Evolutionary conservation across 2,329 filamentous ascomycete species (phyloP).

Genomic region (Diplodia mutila): DNA sequence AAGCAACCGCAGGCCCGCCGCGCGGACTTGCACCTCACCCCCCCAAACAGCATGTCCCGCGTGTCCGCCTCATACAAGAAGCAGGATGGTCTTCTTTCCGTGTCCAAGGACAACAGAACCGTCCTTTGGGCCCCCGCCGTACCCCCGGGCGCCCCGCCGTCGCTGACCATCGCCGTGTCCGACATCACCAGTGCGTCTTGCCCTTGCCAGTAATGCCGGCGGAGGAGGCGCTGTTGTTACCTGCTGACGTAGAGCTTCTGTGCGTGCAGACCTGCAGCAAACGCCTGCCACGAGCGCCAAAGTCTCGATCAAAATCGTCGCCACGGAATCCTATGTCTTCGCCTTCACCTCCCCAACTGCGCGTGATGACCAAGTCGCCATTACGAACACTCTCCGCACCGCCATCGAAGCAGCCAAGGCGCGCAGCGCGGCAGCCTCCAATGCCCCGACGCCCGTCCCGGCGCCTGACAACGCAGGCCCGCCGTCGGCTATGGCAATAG

Average conservation of each 20-base stretch:
- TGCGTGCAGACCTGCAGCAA: conserved; percentile 78
- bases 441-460: conserved; percentile 37
- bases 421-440: conserved; percentile 40
- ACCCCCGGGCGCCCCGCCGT: conserved; percentile 64
- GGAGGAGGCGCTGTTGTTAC: background rate
- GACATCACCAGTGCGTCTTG: conserved; percentile 74
- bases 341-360: conserved; percentile 84
- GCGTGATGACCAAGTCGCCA: conserved; percentile 78
- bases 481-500: conserved; percentile 77
- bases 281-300: conserved; percentile 86
- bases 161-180: conserved; percentile 70
- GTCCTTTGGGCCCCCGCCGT: conserved; percentile 83
- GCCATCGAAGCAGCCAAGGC: conserved; percentile 73
- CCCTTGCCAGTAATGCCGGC: background rate
- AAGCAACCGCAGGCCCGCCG: conserved; percentile 17
- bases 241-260: background rate
- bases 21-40: conserved; percentile 14
- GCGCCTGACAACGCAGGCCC: conserved; percentile 47
- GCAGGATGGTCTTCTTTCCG: conserved; percentile 82
- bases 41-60: conserved; percentile 39
- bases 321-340: conserved; percentile 77
- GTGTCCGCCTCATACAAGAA: conserved; percentile 76
- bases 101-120: conserved; percentile 72
- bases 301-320: conserved; percentile 91
- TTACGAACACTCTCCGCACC: conserved; percentile 80